Percentiles rank a stretch among this genome's conserved stretches.
These are phyloP conservation scores for Scytalidium sp. DNA, from an alignment of 2,329 filamentous ascomycete genomes.

Conservation along the genomic window DNA sequence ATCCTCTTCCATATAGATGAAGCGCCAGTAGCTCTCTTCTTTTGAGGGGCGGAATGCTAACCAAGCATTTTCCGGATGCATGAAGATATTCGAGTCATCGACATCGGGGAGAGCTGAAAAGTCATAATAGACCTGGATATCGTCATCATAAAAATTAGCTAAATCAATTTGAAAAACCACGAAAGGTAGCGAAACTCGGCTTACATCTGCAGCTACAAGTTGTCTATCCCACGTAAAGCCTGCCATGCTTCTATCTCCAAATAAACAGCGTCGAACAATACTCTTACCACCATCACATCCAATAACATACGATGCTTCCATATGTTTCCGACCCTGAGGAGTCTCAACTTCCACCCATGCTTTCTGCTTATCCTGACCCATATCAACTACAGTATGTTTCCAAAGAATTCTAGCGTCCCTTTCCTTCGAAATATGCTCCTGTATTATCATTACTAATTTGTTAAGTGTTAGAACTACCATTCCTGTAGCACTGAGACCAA, in stretches of 20 bases:
- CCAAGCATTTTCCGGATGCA: slow-evolving; percentile 58
- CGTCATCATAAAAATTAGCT: no score
- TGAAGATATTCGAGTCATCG: slow-evolving; percentile 57
- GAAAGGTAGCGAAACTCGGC: no score
- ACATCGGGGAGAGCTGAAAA: no score
- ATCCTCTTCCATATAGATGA: slow-evolving; percentile 57
- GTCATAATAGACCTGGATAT: slow-evolving; percentile 61
- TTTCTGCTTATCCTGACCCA: slow-evolving; percentile 47
- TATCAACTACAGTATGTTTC: slow-evolving; percentile 42
- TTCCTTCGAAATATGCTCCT: slow-evolving; percentile 30
- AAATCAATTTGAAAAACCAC: no score
- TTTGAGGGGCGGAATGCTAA: slow-evolving; percentile 58
- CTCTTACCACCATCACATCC: slow-evolving; percentile 55
- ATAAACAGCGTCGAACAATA: slow-evolving; percentile 44
- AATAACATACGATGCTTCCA: slow-evolving; percentile 51
- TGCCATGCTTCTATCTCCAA: slow-evolving; percentile 49
- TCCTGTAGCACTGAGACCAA: slow-evolving; percentile 14
- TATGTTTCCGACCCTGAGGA: slow-evolving; percentile 28
- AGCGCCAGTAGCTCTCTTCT: slow-evolving; percentile 58
- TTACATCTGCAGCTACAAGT: slow-evolving; percentile 60
- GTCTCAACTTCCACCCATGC: slow-evolving; percentile 39
- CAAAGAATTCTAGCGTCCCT: slow-evolving; percentile 36
- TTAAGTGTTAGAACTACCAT: slow-evolving; percentile 43
- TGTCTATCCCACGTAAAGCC: slow-evolving; percentile 58
- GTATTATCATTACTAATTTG: slow-evolving; percentile 36